phyloP scores from a whole-genome alignment of 208 protist species.

The Polymyxa betae region DNA sequence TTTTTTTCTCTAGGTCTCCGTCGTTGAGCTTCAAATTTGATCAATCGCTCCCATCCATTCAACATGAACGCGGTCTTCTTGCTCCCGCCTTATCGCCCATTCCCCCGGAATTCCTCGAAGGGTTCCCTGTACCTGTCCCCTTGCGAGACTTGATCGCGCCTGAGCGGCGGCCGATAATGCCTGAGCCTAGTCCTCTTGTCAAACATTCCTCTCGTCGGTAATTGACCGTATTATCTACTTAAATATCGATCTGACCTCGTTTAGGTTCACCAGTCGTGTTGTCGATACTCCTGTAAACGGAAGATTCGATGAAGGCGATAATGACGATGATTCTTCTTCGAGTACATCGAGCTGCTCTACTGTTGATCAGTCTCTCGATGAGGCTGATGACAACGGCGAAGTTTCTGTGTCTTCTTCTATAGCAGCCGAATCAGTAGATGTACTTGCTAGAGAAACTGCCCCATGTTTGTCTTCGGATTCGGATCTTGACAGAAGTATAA shows the following conservation, averaged over 20 bases:
- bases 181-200: neutral
- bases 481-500: neutral
- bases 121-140: neutral
- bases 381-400: neutral
- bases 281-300: neutral
- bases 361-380: neutral
- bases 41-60: neutral
- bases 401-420: neutral
- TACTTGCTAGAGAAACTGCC: neutral
- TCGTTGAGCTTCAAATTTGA: neutral
- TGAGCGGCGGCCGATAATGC: neutral
- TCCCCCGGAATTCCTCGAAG: neutral
- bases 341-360: no score
- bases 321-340: neutral
- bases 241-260: neutral
- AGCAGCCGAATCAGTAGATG: neutral
- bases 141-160: neutral
- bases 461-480: neutral
- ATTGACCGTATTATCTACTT: neutral
- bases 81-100: conserved; percentile 14
- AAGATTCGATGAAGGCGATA: neutral
- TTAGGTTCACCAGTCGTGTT: conserved; percentile 29
- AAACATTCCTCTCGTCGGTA: conserved; percentile 35
- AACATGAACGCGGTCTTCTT: neutral
- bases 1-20: neutral